A percentile compares a stretch with the other conserved stretches of the same genome.
Evolutionary conservation across 148 eudicot species (phyloP).

Genomic region (Rheum nobile): DNA sequence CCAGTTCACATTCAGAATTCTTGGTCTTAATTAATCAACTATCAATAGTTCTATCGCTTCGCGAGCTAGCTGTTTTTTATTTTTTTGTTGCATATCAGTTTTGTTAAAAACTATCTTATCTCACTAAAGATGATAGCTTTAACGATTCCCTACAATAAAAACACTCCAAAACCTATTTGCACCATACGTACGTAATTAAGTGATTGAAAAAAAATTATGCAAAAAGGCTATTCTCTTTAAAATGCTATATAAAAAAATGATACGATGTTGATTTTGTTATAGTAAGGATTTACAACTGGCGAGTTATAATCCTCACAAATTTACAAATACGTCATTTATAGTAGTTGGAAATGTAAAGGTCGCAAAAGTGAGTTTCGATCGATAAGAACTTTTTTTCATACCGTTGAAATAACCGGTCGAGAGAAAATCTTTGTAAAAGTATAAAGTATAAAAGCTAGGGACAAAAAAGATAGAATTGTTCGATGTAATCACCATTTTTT

Average conservation of each 20-base stretch:
- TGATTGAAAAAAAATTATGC: no score
- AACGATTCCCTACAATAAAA: no score
- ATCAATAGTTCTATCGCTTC: not conserved
- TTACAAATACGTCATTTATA: not conserved
- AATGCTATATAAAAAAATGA: no score
- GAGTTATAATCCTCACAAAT: no score
- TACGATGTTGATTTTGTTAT: no score
- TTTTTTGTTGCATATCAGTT: no score
- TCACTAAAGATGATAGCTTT: no score
- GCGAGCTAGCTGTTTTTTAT: no score
- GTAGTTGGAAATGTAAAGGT: not conserved
- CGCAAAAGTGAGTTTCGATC: not conserved
- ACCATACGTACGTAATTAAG: no score
- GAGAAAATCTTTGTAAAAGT: not conserved
- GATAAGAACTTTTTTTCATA: not conserved
- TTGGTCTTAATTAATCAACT: not conserved
- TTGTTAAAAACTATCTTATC: no score
- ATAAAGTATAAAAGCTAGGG: not conserved
- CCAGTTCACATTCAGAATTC: not conserved
- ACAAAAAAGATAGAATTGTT: not conserved
- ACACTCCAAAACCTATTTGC: no score
- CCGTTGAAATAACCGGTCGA: not conserved
- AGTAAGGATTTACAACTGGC: not conserved
- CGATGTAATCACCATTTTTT: not conserved
- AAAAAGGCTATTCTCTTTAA: no score